Conservation (phyloP, 768 basidiomycete genomes). For the Lactifluus hygrophoroides region DNA sequence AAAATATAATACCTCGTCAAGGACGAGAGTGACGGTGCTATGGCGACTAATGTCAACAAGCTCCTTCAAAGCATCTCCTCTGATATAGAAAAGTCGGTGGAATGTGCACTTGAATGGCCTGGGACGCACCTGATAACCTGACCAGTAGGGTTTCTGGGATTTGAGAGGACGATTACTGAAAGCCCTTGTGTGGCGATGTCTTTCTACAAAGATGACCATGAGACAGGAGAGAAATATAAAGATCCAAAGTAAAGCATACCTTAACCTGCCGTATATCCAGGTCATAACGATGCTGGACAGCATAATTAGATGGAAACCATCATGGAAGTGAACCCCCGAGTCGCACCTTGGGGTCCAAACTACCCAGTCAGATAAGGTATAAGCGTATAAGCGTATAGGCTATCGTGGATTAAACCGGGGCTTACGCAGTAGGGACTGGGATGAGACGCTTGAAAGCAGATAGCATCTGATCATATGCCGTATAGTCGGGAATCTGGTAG, state of each 20-base stretch:
- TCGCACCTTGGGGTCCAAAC: constrained; percentile 33
- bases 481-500: constrained; percentile 90
- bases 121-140: constrained; percentile 58
- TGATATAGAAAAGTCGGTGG: constrained; percentile 21
- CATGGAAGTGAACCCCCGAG: neutral
- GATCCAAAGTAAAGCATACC: constrained; percentile 29
- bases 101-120: neutral
- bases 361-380: neutral
- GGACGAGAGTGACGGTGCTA: constrained; percentile 65
- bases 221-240: neutral
- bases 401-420: constrained; percentile 7
- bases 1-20: constrained; percentile 60
- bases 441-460: constrained; percentile 84
- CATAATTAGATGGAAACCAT: constrained; percentile 29
- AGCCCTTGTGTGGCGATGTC: constrained; percentile 80
- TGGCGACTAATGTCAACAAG: constrained; percentile 68
- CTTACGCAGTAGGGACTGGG: constrained; percentile 83
- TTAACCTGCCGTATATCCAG: constrained; percentile 75
- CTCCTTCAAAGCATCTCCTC: constrained; percentile 73
- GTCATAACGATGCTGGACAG: constrained; percentile 46
- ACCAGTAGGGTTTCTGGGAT: constrained; percentile 97
- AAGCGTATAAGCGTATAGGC: neutral
- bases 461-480: constrained; percentile 77
- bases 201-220: constrained; percentile 33
- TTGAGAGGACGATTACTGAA: constrained; percentile 79